A percentile compares a stretch with the other conserved stretches of the same genome.
Evolutionary conservation across 1,139 yeast species (phyloP).

Genomic region (Wickerhamomyces sp.): DNA sequence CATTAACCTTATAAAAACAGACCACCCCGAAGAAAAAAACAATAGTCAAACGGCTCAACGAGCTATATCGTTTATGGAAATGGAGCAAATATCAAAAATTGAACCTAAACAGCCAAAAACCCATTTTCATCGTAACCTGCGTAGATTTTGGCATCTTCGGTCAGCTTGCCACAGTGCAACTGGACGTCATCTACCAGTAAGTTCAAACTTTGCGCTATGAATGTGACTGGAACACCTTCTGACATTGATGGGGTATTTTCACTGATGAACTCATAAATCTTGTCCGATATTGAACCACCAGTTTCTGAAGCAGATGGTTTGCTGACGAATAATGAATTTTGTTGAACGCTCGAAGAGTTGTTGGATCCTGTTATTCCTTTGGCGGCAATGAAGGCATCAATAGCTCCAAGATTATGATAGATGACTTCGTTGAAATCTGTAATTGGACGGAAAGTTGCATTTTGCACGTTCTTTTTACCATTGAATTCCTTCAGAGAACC

Average conservation of each 20-base stretch:
- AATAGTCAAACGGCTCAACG: too few relatives aligned
- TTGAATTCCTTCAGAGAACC: conserved; percentile 72
- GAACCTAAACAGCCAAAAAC: conserved; percentile 42
- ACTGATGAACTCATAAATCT: conserved; percentile 44
- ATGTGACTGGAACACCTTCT: conserved; percentile 67
- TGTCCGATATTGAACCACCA: conserved; percentile 34
- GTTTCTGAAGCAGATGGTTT: conserved; percentile 30
- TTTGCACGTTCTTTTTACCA: conserved; percentile 61
- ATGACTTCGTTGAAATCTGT: conserved; percentile 70
- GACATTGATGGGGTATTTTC: conserved; percentile 53
- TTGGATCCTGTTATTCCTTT: conserved; percentile 13
- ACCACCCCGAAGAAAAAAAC: too few relatives aligned
- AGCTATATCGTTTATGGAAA: too few relatives aligned
- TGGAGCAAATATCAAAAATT: too few relatives aligned
- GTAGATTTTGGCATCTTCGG: conserved; percentile 63
- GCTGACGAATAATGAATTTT: conserved; percentile 42
- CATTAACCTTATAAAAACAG: too few relatives aligned
- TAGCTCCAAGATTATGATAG: conserved; percentile 72
- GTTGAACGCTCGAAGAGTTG: conserved; percentile 19
- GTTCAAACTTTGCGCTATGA: conserved; percentile 51
- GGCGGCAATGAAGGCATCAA: conserved; percentile 45
- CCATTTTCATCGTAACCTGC: conserved; percentile 63
- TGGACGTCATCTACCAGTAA: conserved; percentile 45
- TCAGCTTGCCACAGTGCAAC: conserved; percentile 44
- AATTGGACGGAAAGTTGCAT: conserved; percentile 55